phyloP scores from a whole-genome alignment of 2,329 filamentous ascomycete species.

The Exophiala spinifera region DNA sequence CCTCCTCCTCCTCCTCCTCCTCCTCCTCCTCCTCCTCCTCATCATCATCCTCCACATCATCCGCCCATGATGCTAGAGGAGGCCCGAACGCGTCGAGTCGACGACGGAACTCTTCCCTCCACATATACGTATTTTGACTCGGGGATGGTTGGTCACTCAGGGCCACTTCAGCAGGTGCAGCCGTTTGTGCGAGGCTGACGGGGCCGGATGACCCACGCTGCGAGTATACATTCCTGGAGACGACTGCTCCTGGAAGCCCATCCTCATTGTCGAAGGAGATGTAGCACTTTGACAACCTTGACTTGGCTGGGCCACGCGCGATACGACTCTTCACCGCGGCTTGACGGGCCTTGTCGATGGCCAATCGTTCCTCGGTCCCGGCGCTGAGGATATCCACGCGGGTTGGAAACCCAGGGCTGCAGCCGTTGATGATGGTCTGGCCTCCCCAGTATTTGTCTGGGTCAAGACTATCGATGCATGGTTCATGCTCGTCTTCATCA shows the following conservation, averaged over 20 bases:
- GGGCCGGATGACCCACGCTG: too few species aligned
- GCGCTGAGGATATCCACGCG: constrained; percentile 8
- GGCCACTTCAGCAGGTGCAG: too few species aligned
- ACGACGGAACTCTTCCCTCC: not conserved
- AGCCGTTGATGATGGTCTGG: constrained; percentile 14
- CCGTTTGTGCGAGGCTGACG: too few species aligned
- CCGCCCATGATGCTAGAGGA: not conserved
- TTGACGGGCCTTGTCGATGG: constrained; percentile 9
- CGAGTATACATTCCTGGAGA: not conserved
- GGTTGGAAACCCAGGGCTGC: constrained; percentile 7
- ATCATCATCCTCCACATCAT: not conserved
- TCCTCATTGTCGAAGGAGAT: constrained; percentile 5
- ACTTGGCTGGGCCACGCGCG: constrained; percentile 2
- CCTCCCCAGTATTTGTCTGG: not conserved
- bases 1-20: not conserved
- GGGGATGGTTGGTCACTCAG: not conserved
- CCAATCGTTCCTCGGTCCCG: constrained; percentile 9
- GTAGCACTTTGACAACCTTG: constrained; percentile 5
- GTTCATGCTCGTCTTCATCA: constrained; percentile 6
- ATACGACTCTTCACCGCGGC: constrained; percentile 6
- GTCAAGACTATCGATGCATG: constrained; percentile 4
- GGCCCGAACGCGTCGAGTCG: not conserved
- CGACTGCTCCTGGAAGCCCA: not conserved
- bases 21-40: not conserved
- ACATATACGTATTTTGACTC: not conserved